Evolutionary conservation across 2,329 filamentous ascomycete genomes (phyloP), one percentile per base, ranked within the genome.

Genomic region (Triangularia setosa): DNA sequence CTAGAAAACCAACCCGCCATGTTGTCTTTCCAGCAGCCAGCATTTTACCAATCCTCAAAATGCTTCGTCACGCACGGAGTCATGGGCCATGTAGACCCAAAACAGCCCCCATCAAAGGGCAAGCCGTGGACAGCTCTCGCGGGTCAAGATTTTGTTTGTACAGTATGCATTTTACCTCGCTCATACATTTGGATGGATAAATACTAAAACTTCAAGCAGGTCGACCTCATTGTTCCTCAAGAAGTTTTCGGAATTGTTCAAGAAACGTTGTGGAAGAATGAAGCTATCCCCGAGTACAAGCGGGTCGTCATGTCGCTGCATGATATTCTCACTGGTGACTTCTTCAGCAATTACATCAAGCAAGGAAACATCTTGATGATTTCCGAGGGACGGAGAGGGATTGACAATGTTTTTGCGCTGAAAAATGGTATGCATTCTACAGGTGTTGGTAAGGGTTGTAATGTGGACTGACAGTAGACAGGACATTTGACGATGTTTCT

Each of bases 341-440:
- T 97, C 71, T 93, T 97, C 72, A 89, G 85, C n/a, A 81, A 87
- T 53, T 93, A 96, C 73, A 88, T 98, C 69, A 96, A 96, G 75
- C 84, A 83, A 65, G 90, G 92, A 4, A 88, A 92, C 73, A 80
- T 96, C 58, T 76, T 91, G 69, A 91, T 98, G 90, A 83, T 97
- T 1, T 97, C 93, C 0, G 86, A 93, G 75, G 93, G 92, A 12
- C 84, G 84, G 30, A 79, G 84, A 7, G 88, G 87, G 2, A 82
- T 88, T 2, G 90, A 93, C 71, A 91, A 90, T 70, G 81, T 89
- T 2, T 94, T 92, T 73, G 84, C 84, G 0, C 78, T 98, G 1
- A 82, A 79, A 63, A 84, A 92, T 69, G 93, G 92, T 85, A 79
- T 60, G 74, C 28, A 28, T 27, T 21, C 4, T 18, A 58, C 24